Base-by-base conservation (phyloP, 495 filamentous ascomycete genomes). In the Aspergillus coremiiformis region DNA sequence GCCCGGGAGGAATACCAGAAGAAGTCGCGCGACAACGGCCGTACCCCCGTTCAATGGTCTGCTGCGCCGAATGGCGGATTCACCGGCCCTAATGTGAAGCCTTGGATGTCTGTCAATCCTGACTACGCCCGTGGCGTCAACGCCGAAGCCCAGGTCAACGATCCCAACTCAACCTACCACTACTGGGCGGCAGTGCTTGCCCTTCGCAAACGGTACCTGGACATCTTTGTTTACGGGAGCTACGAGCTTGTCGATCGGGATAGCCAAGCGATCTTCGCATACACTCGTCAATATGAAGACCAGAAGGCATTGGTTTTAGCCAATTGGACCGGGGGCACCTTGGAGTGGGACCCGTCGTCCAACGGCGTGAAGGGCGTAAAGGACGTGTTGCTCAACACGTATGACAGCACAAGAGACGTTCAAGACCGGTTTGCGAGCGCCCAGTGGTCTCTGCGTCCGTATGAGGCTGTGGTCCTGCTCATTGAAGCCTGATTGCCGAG, bases 41-140 rank as follows among this genome's bases (percentile, higher is more conserved):
- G 80, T 47, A 80, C 72, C 3, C 80, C 80, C 0, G 67, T 80
- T 14, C 69, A 80, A 54, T 83, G 79, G 80, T 63, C 71, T 39
- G 48, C 63, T 22, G 66, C 61, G 0, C 61, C 69, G 0, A 75
- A 82, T 52, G 78, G 63, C 2, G 80, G 80, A 2, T 83, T 80
- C 57, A 77, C 74, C 1, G 61, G 63, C 45, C 66, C 72, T 1
- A 68, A 65, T 12, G 76, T 71, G 17, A 76, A 73, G 51, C 79
- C 82, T 3, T 85, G 82, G 82, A 84, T 84, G 80, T 74, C 78
- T 2, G 72, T 79, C 24, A 77, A 83, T 63, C 73, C 79, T 14
- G 63, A 79, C 52, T 79, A 77, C 49, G 37, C 37, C 1, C 47
- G 29, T 3, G 55, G 63, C 8, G 61, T 74, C 63, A 85, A 84